Base-by-base conservation (phyloP, 495 filamentous ascomycete species). In the Aspergillus taichungensis region DNA sequence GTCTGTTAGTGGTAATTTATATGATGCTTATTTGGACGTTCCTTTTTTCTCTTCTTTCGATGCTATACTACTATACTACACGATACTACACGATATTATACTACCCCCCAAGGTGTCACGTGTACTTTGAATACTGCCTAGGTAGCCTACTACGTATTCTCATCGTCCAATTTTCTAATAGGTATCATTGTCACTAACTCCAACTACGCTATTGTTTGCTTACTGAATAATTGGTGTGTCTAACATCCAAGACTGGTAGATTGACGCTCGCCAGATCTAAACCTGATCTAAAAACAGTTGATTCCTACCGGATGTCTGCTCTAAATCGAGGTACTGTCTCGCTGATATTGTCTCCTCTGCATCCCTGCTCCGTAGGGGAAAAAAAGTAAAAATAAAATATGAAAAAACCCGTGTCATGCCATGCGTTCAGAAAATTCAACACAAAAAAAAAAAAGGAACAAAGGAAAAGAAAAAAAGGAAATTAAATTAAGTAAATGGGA, bases 401-500 rank as follows among this genome's bases (percentile, higher is more conserved):
- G 34, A 41, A 36, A 37, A 45, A 46, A 63, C 60, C 64, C 64
- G 63, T 67, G 60, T 69, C 66, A 71, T 69, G 67, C 67, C 62
- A 67, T 69, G 62, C 66, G 62, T 65, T 68, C 59, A 66, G 55
- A 62, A 69, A 55, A 24, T 24, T 24, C 18, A 24, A 24, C 18
- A 59, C 60, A 65, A 52, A 55, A 56, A 52, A 65, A 61, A 56
- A 63, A 65, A 51, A 46, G 34, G 50, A 55, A 30, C 56, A 50
- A 50, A 42, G 52, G 60, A 51, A 57, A 53, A 51, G 46, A 51
- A 57, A 54, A 47, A 55, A 34, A 35, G 34, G 39, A 45, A 43
- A 30, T 36, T 45, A 49, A 50, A 47, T 34, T 43, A 46, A 33
- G 13, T 41, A 53, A 31, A 52, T 49, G 37, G 51, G 54, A 47